Evolutionary conservation across 345 rosid genomes (phyloP).

Genomic region (Brassica cretica): DNA sequence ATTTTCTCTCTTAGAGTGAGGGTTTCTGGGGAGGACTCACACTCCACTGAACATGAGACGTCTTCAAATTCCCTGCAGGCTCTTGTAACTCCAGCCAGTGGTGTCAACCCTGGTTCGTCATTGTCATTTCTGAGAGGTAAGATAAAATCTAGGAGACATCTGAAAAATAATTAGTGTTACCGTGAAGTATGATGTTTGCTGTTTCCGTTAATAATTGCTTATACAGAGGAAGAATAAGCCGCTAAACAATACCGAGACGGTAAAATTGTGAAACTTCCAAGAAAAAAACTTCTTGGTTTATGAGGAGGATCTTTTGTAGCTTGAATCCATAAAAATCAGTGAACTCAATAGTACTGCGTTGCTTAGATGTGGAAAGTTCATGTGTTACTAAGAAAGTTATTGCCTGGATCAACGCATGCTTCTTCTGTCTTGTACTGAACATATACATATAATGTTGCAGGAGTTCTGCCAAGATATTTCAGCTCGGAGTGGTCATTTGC

Average conservation of each 20-base stretch:
- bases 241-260: neutral
- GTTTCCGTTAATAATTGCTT: neutral
- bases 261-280: neutral
- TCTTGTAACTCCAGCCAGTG: constrained; percentile 65
- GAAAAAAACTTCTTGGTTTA: constrained; percentile 1
- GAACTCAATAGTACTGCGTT: neutral
- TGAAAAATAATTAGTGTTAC: neutral
- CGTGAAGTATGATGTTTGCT: constrained; percentile 2
- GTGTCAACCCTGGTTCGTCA: constrained; percentile 81
- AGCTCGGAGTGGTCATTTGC: constrained; percentile 99
- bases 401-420: constrained; percentile 7
- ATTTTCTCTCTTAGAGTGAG: constrained; percentile 83
- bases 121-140: constrained; percentile 87
- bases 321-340: neutral
- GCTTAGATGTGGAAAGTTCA: neutral
- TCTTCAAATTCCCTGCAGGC: constrained; percentile 67
- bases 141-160: constrained; percentile 1
- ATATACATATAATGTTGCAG: constrained; percentile 43
- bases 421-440: constrained; percentile 18
- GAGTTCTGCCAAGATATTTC: constrained; percentile 84
- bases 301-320: neutral
- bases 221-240: neutral
- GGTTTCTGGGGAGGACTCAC: constrained; percentile 68
- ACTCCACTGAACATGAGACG: constrained; percentile 49
- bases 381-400: constrained; percentile 10